Conservation (phyloP, 805 yeast genomes). For the Hanseniaspora vineae region DNA sequence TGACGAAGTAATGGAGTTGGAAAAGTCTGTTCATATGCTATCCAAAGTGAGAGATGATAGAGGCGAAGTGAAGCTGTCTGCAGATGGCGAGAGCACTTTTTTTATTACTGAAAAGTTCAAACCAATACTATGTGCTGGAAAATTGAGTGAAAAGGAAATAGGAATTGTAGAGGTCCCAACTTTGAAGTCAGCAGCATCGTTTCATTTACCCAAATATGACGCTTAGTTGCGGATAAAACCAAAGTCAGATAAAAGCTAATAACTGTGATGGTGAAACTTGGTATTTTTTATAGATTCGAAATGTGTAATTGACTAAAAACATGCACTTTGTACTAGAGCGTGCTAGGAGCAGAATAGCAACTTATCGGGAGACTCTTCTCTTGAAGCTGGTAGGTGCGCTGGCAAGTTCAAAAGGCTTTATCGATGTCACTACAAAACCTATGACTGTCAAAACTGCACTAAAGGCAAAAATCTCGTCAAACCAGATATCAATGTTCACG, state of each 20-base stretch:
- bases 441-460: constrained; percentile 20
- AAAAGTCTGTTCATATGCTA: constrained; percentile 8
- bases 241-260: too few species aligned
- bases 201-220: constrained; percentile 40
- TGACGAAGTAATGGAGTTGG: constrained; percentile 15
- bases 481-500: constrained; percentile 27
- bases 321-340: too few species aligned
- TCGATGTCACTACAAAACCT: not conserved
- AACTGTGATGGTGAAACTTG: not conserved
- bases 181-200: constrained; percentile 48
- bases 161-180: constrained; percentile 69
- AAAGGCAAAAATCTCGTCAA: constrained; percentile 25
- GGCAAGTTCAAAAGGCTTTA: not conserved
- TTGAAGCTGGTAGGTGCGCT: too few species aligned
- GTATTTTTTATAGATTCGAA: not conserved
- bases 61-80: not conserved
- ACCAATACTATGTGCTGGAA: constrained; percentile 51
- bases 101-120: constrained; percentile 69
- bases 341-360: too few species aligned
- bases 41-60: constrained; percentile 1
- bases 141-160: constrained; percentile 41
- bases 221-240: not conserved
- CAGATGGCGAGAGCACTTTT: constrained; percentile 34
- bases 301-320: not conserved
- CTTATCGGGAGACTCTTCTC: too few species aligned